Base-by-base conservation (phyloP, 805 yeast genomes). In the Geotrichum ghanense region DNA sequence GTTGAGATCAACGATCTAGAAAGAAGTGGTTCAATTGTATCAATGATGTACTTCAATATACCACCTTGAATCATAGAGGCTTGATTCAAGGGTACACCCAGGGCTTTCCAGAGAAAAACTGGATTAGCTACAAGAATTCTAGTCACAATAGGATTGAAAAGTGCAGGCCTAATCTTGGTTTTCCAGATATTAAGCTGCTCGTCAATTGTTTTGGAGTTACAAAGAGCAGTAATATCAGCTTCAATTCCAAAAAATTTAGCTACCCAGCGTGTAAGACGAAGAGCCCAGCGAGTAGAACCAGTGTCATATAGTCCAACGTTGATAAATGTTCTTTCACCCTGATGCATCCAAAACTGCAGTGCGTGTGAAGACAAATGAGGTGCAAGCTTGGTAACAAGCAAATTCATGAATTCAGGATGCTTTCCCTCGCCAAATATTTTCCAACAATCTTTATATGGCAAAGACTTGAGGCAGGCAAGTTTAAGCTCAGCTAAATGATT, bases 31-130 rank as follows among this genome's bases (percentile, higher is more conserved):
- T 84, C 90, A 53, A 84, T 69, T 3, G 95, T 84, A 59, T 85
- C 87, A 45, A 78, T 69, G 42, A 85, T 79, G 59, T 85, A 84
- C 49, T 80, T 74, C 54, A 81, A 64, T 40, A 83, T 79, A 0
- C 88, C 79, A 16, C 75, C 68, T 21, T 83, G 86, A 77, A 85
- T 83, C 81, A 85, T 75, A 23, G 76, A 69, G 3, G 92, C 88
- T 66, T 84, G 95, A 59, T 85, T 84, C 5, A 80, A 76, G 3
- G 94, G 95, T 42, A 84, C 95, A n/a, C 95, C 94, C 21, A 85
- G 70, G 0, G 94, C 94, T 60, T 82, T 83, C 95, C 95, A 84
- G 48, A 85, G 69, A 61, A 84, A 84, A n/a, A 83, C 62, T 19
- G 90, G 89, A 62, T 84, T 85, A n/a, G 88, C 88, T 39, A 85